Evolutionary conservation across 75 land plant species (phyloP).

Genomic region (Cupressus sempervirens): DNA sequence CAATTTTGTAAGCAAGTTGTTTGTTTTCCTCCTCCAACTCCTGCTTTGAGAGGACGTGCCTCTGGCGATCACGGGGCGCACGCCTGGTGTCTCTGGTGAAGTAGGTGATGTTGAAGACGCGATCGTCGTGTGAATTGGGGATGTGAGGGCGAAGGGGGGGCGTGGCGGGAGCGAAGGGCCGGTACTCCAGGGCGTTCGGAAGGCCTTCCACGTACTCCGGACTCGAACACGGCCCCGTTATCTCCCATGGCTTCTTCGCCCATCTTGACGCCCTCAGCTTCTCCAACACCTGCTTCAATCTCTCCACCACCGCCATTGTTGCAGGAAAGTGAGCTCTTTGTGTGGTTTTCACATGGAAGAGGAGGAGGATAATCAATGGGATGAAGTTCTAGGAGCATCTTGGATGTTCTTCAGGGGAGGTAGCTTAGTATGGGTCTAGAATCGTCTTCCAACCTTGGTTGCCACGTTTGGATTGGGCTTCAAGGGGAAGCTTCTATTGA

Average conservation of each 20-base stretch:
- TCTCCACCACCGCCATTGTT: not conserved
- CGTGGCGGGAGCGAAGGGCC: not conserved
- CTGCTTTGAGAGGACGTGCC: not conserved
- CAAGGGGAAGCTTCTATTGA: too few relatives aligned
- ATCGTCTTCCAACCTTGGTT: too few relatives aligned
- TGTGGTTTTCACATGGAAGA: too few relatives aligned
- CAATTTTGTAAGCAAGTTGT: not conserved
- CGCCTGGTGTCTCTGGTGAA: not conserved
- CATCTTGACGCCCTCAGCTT: not conserved
- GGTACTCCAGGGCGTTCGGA: not conserved
- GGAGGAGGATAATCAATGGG: too few relatives aligned
- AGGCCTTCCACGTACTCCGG: not conserved
- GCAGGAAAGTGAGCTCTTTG: too few relatives aligned
- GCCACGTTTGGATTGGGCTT: too few relatives aligned
- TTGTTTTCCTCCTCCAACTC: not conserved
- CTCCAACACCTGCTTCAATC: not conserved
- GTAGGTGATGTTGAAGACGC: not conserved
- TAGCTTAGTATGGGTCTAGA: too few relatives aligned
- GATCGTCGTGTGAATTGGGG: not conserved
- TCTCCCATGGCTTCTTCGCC: conserved; percentile 7
- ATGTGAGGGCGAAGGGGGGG: not conserved
- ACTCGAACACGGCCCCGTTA: conserved; percentile 4
- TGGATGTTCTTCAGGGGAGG: too few relatives aligned
- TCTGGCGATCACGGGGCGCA: not conserved
- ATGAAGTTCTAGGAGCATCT: too few relatives aligned